These are phyloP conservation scores for Paramecium bursaria DNA, from an alignment of 73 alveolate genomes.

Conservation along the genomic window DNA sequence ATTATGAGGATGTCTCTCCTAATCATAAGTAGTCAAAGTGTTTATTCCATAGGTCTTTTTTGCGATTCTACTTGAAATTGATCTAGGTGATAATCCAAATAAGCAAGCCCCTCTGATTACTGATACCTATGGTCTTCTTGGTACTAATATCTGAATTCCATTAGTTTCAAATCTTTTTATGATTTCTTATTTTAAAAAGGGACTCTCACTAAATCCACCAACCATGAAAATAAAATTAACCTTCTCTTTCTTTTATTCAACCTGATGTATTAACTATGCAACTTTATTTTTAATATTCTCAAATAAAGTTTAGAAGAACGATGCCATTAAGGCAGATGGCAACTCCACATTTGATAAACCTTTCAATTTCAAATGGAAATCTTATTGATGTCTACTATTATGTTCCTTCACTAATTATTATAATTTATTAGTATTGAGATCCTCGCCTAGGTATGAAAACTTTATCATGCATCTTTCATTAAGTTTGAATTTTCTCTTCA, in stretches of 20 bases:
- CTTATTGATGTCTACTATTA: slow-evolving; percentile 84
- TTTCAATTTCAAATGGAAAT: slow-evolving; percentile 86
- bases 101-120: slow-evolving; percentile 98
- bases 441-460: slow-evolving; percentile 95
- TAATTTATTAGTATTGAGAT: slow-evolving; percentile 83
- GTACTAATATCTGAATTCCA: slow-evolving; percentile 91
- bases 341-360: slow-evolving; percentile 95
- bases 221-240: slow-evolving; percentile 97
- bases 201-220: slow-evolving; percentile 98
- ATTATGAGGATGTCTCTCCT: slow-evolving; percentile 96
- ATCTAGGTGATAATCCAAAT: slow-evolving; percentile 98
- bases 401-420: slow-evolving; percentile 87
- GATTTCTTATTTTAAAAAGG: slow-evolving; percentile 94
- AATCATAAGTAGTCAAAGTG: slow-evolving; percentile 97
- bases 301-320: slow-evolving; percentile 94
- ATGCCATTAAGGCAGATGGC: slow-evolving; percentile 93
- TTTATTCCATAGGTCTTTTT: slow-evolving; percentile 98
- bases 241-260: slow-evolving; percentile 85
- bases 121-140: slow-evolving; percentile 97
- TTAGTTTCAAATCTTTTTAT: slow-evolving; percentile 92
- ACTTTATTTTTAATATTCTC: slow-evolving; percentile 94
- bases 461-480: slow-evolving; percentile 94
- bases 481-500: slow-evolving; percentile 94
- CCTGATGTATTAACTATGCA: slow-evolving; percentile 83
- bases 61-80: slow-evolving; percentile 96